Percentiles rank a stretch among this genome's conserved stretches.
phyloP scores from a whole-genome alignment of 768 basidiomycete genomes.

The Suillus bovinus region DNA sequence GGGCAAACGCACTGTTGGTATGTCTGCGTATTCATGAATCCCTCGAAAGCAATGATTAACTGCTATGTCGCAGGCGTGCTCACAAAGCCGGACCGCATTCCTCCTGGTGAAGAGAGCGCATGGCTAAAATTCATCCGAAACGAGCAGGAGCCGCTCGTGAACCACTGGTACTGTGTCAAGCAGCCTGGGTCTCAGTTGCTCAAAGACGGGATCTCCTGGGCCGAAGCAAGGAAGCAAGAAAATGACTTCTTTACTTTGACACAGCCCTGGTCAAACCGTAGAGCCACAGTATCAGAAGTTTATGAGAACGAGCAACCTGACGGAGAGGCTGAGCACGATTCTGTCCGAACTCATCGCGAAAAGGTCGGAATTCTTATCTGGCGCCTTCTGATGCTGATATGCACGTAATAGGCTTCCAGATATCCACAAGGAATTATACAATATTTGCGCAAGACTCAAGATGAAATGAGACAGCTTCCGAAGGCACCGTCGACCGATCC shows the following conservation, averaged over 20 bases:
- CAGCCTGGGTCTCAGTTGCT: constrained; percentile 35
- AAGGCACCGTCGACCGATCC: constrained; percentile 57
- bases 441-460: constrained; percentile 42
- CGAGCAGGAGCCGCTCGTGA: constrained; percentile 37
- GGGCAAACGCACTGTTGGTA: constrained; percentile 72
- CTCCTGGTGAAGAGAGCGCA: constrained; percentile 18
- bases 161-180: constrained; percentile 42
- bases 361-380: constrained; percentile 39
- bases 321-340: constrained; percentile 56
- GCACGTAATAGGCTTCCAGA: constrained; percentile 51
- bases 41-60: constrained; percentile 40
- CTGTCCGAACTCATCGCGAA: constrained; percentile 64
- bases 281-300: constrained; percentile 50
- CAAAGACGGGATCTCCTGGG: constrained; percentile 44
- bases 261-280: constrained; percentile 55
- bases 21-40: constrained; percentile 49
- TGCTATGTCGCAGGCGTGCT: constrained; percentile 51
- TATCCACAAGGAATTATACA: constrained; percentile 58
- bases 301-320: constrained; percentile 57
- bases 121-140: constrained; percentile 63
- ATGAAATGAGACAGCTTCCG: constrained; percentile 38
- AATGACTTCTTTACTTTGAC: constrained; percentile 54
- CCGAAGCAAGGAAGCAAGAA: constrained; percentile 57
- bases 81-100: constrained; percentile 70
- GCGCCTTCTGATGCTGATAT: constrained; percentile 7